Conservation (phyloP, 352 stramenopile species). For the Elongisporangium anandrum region DNA sequence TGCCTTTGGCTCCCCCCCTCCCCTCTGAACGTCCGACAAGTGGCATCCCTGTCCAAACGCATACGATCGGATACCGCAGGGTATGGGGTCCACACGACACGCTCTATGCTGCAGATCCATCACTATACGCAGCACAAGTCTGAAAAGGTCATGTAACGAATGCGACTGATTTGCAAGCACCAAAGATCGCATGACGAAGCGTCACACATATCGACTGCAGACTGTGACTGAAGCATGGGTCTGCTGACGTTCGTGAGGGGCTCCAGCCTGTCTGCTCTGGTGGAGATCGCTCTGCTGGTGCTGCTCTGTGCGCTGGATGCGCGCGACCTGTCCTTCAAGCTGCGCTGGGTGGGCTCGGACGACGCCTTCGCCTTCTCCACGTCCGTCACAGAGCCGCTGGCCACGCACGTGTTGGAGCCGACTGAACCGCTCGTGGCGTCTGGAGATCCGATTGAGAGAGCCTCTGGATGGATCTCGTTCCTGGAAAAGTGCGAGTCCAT, state of each 20-base stretch:
- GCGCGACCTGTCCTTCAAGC: conserved; percentile 60
- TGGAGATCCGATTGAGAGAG: conserved; percentile 12
- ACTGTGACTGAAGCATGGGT: too few species aligned
- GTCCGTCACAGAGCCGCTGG: conserved; percentile 17
- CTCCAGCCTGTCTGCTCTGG: conserved; percentile 1
- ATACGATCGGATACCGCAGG: not conserved
- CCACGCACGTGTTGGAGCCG: conserved; percentile 1
- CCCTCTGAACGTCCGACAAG: too few species aligned
- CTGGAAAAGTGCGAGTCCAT: conserved; percentile 35
- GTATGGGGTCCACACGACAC: too few species aligned
- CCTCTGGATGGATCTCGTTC: conserved; percentile 46
- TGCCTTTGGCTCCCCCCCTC: too few species aligned
- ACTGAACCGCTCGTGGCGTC: conserved; percentile 9
- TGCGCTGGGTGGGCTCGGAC: conserved; percentile 35
- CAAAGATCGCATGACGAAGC: too few species aligned
- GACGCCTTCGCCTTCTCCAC: conserved; percentile 36
- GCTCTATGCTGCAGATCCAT: too few species aligned
- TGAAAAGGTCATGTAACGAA: too few species aligned
- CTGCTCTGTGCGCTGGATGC: conserved; percentile 34
- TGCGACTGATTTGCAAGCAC: too few species aligned
- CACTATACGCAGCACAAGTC: too few species aligned
- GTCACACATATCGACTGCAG: too few species aligned
- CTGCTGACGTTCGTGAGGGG: too few species aligned
- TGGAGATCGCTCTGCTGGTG: conserved; percentile 23
- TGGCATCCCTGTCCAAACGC: conserved; percentile 1